These are phyloP conservation scores for Shiraia sp. DNA, from an alignment of 2,329 filamentous ascomycete genomes.

Conservation along the genomic window DNA sequence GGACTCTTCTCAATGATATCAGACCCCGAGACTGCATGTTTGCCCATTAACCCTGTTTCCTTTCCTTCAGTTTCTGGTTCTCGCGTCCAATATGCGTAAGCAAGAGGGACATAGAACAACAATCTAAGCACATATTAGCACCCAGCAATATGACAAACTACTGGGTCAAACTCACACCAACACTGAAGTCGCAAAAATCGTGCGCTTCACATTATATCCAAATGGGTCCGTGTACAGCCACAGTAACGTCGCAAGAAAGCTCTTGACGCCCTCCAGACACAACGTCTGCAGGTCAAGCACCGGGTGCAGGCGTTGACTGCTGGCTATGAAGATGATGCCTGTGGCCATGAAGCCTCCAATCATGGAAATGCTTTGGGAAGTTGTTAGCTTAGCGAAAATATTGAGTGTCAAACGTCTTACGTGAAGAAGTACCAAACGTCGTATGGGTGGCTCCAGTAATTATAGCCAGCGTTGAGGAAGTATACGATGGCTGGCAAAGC, in stretches of 20 bases:
- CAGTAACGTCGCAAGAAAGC: background rate
- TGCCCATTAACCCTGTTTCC: too few species aligned
- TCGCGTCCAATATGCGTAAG: background rate
- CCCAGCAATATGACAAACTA: background rate
- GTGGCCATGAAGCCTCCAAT: background rate
- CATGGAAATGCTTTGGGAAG: background rate
- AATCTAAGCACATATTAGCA: background rate
- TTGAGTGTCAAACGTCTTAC: too few species aligned
- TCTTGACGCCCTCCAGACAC: background rate
- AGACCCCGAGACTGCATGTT: too few species aligned
- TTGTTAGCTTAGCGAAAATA: too few species aligned
- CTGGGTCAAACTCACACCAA: background rate
- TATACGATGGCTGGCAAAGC: background rate
- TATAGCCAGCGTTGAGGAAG: background rate
- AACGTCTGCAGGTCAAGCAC: background rate
- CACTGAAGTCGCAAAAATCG: background rate
- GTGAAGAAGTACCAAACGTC: background rate
- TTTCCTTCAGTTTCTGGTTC: background rate
- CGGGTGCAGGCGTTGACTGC: background rate
- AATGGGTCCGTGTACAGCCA: background rate
- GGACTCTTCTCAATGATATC: too few species aligned
- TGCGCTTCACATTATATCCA: background rate
- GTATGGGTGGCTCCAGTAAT: background rate
- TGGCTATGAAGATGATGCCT: background rate
- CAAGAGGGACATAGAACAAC: background rate